These are phyloP conservation scores for Stevia rebaudiana DNA, from an alignment of 140 eudicot species.

Conservation along the genomic window DNA sequence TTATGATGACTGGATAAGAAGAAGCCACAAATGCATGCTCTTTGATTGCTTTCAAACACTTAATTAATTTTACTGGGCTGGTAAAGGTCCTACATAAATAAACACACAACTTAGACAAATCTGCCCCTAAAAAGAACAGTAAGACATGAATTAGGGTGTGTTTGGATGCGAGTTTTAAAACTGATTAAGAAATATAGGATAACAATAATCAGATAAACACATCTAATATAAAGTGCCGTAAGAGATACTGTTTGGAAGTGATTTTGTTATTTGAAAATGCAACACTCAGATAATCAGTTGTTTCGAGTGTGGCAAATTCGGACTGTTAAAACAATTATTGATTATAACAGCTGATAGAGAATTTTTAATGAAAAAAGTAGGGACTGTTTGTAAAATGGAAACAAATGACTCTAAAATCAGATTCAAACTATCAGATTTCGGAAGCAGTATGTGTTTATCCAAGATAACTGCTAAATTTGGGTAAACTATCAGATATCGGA, in stretches of 20 bases:
- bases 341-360: too few relatives aligned
- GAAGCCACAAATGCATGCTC: constrained; percentile 68
- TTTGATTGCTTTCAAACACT: constrained; percentile 66
- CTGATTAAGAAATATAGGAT: too few relatives aligned
- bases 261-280: too few relatives aligned
- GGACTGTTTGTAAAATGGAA: not conserved
- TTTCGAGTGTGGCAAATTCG: too few relatives aligned
- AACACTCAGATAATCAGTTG: not conserved
- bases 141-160: not conserved
- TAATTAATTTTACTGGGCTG: constrained; percentile 60
- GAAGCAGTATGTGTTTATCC: too few relatives aligned
- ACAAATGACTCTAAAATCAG: not conserved
- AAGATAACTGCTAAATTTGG: too few relatives aligned
- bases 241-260: not conserved
- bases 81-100: constrained; percentile 62
- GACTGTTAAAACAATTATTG: not conserved
- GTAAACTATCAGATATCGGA: not conserved
- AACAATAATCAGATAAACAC: too few relatives aligned
- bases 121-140: not conserved
- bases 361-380: too few relatives aligned
- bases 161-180: not conserved
- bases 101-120: constrained; percentile 1
- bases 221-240: not conserved
- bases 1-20: constrained; percentile 72
- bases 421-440: too few relatives aligned